Base-by-base conservation (phyloP, 495 filamentous ascomycete genomes). In the Hypoxylon fragiforme region DNA sequence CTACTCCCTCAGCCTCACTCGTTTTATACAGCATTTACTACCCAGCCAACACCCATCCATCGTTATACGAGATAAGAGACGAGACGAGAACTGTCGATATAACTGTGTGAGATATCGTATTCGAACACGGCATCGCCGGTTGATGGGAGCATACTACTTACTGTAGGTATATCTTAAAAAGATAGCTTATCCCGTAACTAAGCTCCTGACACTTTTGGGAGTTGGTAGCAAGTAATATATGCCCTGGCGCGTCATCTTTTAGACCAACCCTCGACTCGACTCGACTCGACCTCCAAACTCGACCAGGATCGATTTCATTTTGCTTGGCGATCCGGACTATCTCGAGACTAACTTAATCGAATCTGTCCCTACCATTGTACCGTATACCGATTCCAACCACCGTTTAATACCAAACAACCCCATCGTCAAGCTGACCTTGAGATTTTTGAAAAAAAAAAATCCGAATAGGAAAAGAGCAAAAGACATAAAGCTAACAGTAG, bases 301-400 rank as follows among this genome's bases (percentile, higher is more conserved):
- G 24, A 26, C 41, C 40, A 45, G 55, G 35, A 44, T 12, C 26
- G 32, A 40, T 46, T 50, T 35, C 46, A 44, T 47, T 47, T 50
- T 50, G 9, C 58, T 62, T 62, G 52, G 58, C 58, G n/a, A 38
- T 44, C 26, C 41, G 46, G 37, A 56, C 47, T 62, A 62, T 35
- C 47, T 32, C 40, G 32, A 39, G 32, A 24, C 58, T 56, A 62
- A 42, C 51, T 50, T 28, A 30, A 43, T 38, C 35, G 18, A 39
- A 55, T 5, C 20, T 18, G 26, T 40, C 51, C 42, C 40, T 55
- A 51, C 50, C 45, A 32, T 36, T 30, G 13, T 40, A 9, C 24
- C 24, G 24, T 55, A 51, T 60, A 54, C 36, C 50, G 44, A 31
- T 13, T 32, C 35, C n/a, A n/a, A n/a, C n/a, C n/a, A n/a, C n/a